Conservation (phyloP, 2,329 filamentous ascomycete genomes). For the Coniochaeta sp. region DNA sequence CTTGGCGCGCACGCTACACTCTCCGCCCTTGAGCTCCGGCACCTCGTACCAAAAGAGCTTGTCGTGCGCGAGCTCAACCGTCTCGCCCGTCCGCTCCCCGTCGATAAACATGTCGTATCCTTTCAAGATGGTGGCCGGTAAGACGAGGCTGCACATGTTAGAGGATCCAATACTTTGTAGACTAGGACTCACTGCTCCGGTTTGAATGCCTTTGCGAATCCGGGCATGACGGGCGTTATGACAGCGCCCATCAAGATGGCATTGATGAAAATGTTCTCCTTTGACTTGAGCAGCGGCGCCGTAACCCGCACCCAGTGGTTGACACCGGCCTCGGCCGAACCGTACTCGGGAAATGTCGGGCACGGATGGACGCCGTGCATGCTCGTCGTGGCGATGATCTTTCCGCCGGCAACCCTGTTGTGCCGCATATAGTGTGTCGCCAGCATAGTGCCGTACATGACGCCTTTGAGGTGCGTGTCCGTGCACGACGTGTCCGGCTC, state of each 20-base stretch:
- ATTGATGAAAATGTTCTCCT: conserved; percentile 13
- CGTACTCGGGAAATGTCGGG: conserved; percentile 12
- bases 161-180: no score
- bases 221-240: conserved; percentile 11
- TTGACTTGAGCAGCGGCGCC: conserved; percentile 9
- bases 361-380: conserved; percentile 9
- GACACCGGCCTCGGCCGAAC: conserved; percentile 8
- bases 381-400: conserved; percentile 12
- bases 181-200: conserved; percentile 10
- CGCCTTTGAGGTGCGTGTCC: conserved; percentile 11
- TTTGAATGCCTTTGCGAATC: conserved; percentile 9
- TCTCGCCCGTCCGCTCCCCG: conserved; percentile 10
- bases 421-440: conserved; percentile 12
- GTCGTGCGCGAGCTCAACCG: conserved; percentile 12
- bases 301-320: conserved; percentile 8
- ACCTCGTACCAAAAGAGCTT: conserved; percentile 7
- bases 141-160: neutral
- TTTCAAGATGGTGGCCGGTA: neutral
- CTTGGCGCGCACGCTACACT: conserved; percentile 6
- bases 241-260: conserved; percentile 10
- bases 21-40: conserved; percentile 11
- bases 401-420: conserved; percentile 9
- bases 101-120: conserved; percentile 12
- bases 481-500: conserved; percentile 9
- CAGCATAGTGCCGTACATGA: conserved; percentile 12